Conservation (phyloP, 371 early-diverging fungal genomes). For the Choanephora cucurbitarum region DNA sequence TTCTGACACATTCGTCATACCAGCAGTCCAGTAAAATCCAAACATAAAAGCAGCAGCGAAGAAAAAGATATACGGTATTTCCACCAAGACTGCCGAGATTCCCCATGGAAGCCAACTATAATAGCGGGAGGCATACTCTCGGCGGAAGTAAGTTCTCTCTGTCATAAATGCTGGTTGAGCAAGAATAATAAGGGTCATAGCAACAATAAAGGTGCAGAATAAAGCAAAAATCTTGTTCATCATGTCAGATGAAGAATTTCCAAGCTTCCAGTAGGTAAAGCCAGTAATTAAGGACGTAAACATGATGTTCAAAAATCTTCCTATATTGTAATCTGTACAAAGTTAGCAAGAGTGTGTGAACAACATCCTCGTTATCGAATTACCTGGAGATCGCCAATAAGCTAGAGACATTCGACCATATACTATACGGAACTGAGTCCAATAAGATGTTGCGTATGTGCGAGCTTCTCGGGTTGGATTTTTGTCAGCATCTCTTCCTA, state of each 20-base stretch:
- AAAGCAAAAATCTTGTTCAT: constrained; percentile 74
- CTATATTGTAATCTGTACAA: constrained; percentile 65
- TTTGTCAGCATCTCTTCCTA: constrained; percentile 23
- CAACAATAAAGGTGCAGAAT: constrained; percentile 67
- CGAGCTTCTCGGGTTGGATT: constrained; percentile 15
- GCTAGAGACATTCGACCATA: constrained; percentile 56
- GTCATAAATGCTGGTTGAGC: constrained; percentile 72
- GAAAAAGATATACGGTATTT: constrained; percentile 59
- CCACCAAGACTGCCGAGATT: constrained; percentile 52
- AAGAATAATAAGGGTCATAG: constrained; percentile 68
- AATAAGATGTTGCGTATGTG: constrained; percentile 32
- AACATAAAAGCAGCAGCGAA: constrained; percentile 59
- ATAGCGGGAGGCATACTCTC: constrained; percentile 72
- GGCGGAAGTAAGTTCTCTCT: constrained; percentile 69
- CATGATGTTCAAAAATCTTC: constrained; percentile 52
- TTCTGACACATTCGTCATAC: constrained; percentile 44
- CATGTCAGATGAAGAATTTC: constrained; percentile 56
- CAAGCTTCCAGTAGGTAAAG: constrained; percentile 72
- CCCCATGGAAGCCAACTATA: constrained; percentile 71
- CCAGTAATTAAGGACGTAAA: constrained; percentile 66
- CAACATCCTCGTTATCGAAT: too few relatives aligned
- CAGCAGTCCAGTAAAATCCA: constrained; percentile 65
- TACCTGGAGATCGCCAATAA: too few relatives aligned
- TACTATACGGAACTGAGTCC: constrained; percentile 54
- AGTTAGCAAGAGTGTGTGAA: constrained; percentile 56